Evolutionary conservation across 2,329 filamentous ascomycete genomes (phyloP).

Genomic region (Raffaelea ambrosiae): DNA sequence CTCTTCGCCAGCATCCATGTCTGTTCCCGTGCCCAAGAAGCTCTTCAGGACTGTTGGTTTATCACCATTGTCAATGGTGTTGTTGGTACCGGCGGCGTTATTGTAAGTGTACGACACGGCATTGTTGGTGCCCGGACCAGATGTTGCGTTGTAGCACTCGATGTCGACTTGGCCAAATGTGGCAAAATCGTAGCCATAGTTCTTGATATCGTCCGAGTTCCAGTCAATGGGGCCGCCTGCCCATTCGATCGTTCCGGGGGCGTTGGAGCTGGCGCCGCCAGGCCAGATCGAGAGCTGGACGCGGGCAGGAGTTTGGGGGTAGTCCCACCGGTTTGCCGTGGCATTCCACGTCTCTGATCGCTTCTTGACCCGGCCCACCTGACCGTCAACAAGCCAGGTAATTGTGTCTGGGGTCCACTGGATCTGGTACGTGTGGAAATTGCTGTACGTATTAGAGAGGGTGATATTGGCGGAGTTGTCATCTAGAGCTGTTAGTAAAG

Average conservation of each 20-base stretch:
- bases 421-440: slow-evolving; percentile 86
- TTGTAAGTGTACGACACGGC: slow-evolving; percentile 71
- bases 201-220: slow-evolving; percentile 68
- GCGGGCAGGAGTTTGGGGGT: slow-evolving; percentile 83
- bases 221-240: slow-evolving; percentile 87
- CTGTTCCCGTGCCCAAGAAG: slow-evolving; percentile 69
- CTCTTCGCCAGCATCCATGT: slow-evolving; percentile 50
- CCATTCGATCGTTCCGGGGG: slow-evolving; percentile 80
- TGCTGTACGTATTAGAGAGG: slow-evolving; percentile 60
- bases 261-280: slow-evolving; percentile 71
- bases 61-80: slow-evolving; percentile 67
- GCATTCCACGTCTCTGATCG: slow-evolving; percentile 78
- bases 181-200: slow-evolving; percentile 82
- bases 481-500: slow-evolving; percentile 55
- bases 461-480: slow-evolving; percentile 66
- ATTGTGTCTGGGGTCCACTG: slow-evolving; percentile 84
- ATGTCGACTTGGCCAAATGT: slow-evolving; percentile 70
- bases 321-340: slow-evolving; percentile 73
- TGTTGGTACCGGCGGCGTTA: slow-evolving; percentile 56
- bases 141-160: slow-evolving; percentile 66
- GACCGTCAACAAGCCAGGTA: slow-evolving; percentile 80
- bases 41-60: slow-evolving; percentile 70
- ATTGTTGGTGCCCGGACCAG: slow-evolving; percentile 56
- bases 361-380: slow-evolving; percentile 64
- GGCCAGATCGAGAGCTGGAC: slow-evolving; percentile 96